phyloP scores from a whole-genome alignment of 805 yeast genomes.

The Kodamaea neixiangensis region DNA sequence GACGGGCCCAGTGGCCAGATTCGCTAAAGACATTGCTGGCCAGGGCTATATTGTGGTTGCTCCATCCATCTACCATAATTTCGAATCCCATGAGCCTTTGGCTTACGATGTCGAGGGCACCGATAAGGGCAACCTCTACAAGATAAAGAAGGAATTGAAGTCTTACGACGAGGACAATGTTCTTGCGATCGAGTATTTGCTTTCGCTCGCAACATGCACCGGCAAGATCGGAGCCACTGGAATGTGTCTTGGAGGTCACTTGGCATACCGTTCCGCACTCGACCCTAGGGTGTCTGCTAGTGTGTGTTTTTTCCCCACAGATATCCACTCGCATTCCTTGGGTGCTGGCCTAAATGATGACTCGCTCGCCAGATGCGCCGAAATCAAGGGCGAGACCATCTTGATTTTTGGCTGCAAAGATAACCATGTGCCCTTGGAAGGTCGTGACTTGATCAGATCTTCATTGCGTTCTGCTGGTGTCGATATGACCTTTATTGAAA shows the following conservation, averaged over 20 bases:
- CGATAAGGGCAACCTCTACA: conserved; percentile 69
- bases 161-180: conserved; percentile 77
- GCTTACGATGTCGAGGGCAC: conserved; percentile 74
- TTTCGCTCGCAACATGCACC: conserved; percentile 58
- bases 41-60: conserved; percentile 80
- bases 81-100: conserved; percentile 61
- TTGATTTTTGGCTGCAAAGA: conserved; percentile 78
- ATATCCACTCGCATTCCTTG: conserved; percentile 66
- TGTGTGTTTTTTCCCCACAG: conserved; percentile 80
- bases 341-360: conserved; percentile 69
- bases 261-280: conserved; percentile 69
- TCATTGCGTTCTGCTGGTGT: conserved; percentile 59
- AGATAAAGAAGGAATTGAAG: conserved; percentile 62
- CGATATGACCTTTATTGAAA: conserved; percentile 69
- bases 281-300: conserved; percentile 66
- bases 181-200: conserved; percentile 63
- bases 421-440: conserved; percentile 77
- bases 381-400: conserved; percentile 59
- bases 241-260: conserved; percentile 85
- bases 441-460: conserved; percentile 69
- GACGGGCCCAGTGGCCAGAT: conserved; percentile 78
- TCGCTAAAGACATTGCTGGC: conserved; percentile 76
- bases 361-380: conserved; percentile 57
- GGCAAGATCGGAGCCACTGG: conserved; percentile 82
- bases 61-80: conserved; percentile 79